phyloP scores from a whole-genome alignment of 2,329 filamentous ascomycete species.

The Emmonsiellopsis sp. region DNA sequence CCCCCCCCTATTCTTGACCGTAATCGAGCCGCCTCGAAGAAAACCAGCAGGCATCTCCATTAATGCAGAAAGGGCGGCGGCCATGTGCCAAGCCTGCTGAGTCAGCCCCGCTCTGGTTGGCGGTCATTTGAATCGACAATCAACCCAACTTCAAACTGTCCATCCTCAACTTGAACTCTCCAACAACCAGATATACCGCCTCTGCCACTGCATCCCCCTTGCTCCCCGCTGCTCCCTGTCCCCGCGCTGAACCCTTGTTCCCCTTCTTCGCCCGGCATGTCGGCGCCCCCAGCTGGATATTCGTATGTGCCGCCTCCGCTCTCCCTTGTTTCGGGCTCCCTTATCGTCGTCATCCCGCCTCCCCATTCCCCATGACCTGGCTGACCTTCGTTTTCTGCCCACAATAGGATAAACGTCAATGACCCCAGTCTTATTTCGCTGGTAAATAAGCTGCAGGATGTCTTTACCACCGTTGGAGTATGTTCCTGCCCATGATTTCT shows the following conservation, averaged over 20 bases:
- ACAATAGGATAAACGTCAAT: constrained; percentile 58
- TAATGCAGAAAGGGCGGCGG: background rate
- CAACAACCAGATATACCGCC: background rate
- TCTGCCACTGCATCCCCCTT: background rate
- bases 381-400: constrained; percentile 6
- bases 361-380: constrained; percentile 13
- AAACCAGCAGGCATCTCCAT: no score
- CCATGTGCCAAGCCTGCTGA: background rate
- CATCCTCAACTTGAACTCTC: background rate
- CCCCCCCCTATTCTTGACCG: no score
- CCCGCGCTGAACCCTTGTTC: background rate
- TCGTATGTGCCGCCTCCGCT: constrained; percentile 30
- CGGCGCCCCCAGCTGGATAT: constrained; percentile 34
- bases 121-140: background rate
- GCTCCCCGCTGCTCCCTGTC: background rate
- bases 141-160: background rate
- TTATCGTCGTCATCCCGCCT: background rate
- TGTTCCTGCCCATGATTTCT: constrained; percentile 23
- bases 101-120: no score
- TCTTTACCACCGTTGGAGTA: constrained; percentile 91
- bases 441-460: constrained; percentile 99
- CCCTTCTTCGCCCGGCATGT: constrained; percentile 28
- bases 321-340: constrained; percentile 11
- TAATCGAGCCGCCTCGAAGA: background rate
- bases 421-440: constrained; percentile 64